Conservation (phyloP, 2,329 filamentous ascomycete genomes). For the Ascochyta lentis region DNA sequence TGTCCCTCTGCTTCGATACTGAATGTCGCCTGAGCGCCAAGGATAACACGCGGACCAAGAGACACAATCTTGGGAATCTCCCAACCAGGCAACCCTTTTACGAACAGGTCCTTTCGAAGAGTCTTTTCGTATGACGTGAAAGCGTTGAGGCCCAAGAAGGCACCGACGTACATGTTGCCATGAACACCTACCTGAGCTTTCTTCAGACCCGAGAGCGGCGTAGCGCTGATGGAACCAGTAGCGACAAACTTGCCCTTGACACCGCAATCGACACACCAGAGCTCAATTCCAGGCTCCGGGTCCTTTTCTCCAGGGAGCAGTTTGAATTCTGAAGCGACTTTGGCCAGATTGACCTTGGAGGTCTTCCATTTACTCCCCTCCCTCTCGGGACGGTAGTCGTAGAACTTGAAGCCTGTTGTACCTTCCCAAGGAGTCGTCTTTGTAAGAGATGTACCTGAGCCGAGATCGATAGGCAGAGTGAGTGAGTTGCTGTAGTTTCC, state of each 20-base stretch:
- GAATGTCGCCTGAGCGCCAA: conserved; percentile 10
- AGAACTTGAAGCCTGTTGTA: conserved; percentile 16
- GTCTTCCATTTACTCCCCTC: conserved; percentile 11
- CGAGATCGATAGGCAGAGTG: conserved; percentile 10
- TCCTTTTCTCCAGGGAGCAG: conserved; percentile 13
- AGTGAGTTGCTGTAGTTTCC: conserved; percentile 15
- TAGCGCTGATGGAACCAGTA: conserved; percentile 12
- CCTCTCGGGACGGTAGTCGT: conserved; percentile 12
- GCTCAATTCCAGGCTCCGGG: conserved; percentile 11
- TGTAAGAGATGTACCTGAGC: background rate
- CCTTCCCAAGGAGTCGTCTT: conserved; percentile 14
- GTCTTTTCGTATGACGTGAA: conserved; percentile 17
- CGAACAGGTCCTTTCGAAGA: conserved; percentile 9
- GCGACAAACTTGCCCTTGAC: conserved; percentile 14
- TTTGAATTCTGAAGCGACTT: conserved; percentile 10
- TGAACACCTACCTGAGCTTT: conserved; percentile 12
- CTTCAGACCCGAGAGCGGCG: conserved; percentile 13
- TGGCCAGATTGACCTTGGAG: conserved; percentile 10
- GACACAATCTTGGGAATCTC: conserved; percentile 13
- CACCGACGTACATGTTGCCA: conserved; percentile 17
- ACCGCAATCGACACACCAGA: conserved; percentile 11
- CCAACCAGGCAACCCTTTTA: conserved; percentile 11
- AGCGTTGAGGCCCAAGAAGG: conserved; percentile 8
- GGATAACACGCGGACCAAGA: conserved; percentile 7
- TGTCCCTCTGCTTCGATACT: conserved; percentile 14